Percentiles rank a stretch among this genome's conserved stretches.
Conservation (phyloP, 306 rosid genomes). For the Cucurbita maxima region DNA sequence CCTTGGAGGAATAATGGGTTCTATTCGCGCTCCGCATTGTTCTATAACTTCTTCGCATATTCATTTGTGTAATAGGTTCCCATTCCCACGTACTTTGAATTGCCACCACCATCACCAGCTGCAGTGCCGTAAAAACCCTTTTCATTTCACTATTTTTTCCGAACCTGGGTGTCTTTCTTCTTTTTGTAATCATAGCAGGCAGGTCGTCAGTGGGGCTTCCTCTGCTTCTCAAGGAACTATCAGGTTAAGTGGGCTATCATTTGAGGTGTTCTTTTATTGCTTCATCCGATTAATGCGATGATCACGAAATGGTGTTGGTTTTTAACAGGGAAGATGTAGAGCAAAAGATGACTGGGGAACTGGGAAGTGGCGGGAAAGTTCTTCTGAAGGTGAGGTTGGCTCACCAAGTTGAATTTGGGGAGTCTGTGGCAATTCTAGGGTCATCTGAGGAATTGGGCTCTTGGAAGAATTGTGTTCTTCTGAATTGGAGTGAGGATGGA, state of each 20-base stretch:
- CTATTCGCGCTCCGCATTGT: not conserved
- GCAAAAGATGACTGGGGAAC: slow-evolving; percentile 12
- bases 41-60: not conserved
- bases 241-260: not conserved
- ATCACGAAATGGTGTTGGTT: not conserved
- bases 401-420: slow-evolving; percentile 80
- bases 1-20: slow-evolving; percentile 5
- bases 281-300: not conserved
- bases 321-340: slow-evolving; percentile 30
- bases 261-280: not conserved
- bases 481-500: slow-evolving; percentile 63
- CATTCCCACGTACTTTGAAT: not conserved
- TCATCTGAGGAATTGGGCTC: slow-evolving; percentile 63
- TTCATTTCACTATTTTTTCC: not conserved
- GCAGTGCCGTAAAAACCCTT: not conserved
- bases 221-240: not conserved
- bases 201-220: slow-evolving; percentile 1
- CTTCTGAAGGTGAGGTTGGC: slow-evolving; percentile 39
- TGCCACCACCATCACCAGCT: not conserved
- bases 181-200: not conserved
- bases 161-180: not conserved
- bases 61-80: not conserved
- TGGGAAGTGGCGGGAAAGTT: slow-evolving; percentile 22
- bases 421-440: slow-evolving; percentile 57
- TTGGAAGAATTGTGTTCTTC: slow-evolving; percentile 47